phyloP scores from a whole-genome alignment of 140 eudicot species.

The Flaveria floridana region DNA sequence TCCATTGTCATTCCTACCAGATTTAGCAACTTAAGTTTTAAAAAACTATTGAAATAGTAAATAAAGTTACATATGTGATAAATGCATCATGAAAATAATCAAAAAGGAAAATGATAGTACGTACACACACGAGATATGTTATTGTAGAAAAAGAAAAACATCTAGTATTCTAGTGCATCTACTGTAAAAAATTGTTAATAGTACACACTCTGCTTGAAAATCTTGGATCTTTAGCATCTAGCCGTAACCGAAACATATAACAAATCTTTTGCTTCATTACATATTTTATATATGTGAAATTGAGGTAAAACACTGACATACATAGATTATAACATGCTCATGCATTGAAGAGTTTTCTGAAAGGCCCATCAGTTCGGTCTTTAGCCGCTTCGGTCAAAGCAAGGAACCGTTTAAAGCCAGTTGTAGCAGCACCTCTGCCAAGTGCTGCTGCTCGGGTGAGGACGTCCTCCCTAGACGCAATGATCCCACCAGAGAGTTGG shows the following conservation, averaged over 20 bases:
- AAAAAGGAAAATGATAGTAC: background rate
- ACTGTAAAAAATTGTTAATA: background rate
- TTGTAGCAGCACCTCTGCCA: conserved; percentile 95
- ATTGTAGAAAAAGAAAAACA: too few relatives aligned
- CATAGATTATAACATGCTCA: conserved; percentile 18
- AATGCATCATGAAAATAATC: background rate
- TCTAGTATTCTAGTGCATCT: background rate
- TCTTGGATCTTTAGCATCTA: conserved; percentile 22
- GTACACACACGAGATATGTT: too few relatives aligned
- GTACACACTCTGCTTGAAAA: conserved; percentile 28
- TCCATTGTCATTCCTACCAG: too few relatives aligned
- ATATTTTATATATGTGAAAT: conserved; percentile 19
- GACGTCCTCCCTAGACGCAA: conserved; percentile 80
- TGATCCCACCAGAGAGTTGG: conserved; percentile 40
- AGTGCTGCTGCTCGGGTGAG: conserved; percentile 95
- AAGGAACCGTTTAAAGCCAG: conserved; percentile 86
- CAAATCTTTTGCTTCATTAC: conserved; percentile 6
- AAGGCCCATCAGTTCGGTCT: conserved; percentile 89
- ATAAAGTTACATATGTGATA: too few relatives aligned
- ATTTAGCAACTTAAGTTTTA: too few relatives aligned
- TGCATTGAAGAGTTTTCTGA: conserved; percentile 83
- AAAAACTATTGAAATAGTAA: too few relatives aligned
- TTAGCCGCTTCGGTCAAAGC: conserved; percentile 93
- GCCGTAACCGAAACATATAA: conserved; percentile 24
- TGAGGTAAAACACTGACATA: conserved; percentile 13